Base-by-base conservation (phyloP, 1,284 basidiomycete species). In the Vanrija sp. region DNA sequence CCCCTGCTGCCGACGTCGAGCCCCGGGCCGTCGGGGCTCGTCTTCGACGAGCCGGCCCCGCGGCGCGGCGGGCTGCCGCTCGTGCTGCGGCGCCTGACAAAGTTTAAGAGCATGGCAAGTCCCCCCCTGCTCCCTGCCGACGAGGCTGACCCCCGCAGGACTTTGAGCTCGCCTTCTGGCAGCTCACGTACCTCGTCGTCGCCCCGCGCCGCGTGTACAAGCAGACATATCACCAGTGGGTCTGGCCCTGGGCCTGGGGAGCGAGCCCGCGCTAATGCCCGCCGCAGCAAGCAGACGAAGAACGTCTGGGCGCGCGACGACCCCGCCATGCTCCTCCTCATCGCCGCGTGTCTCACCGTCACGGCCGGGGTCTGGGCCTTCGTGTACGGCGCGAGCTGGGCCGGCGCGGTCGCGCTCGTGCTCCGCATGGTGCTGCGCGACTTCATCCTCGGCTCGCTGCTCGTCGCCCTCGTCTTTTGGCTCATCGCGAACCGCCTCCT, bases 261-360 rank as follows among this genome's bases (percentile, higher is more conserved):
- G n/a, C n/a, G n/a, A n/a, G n/a, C n/a, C n/a, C 12, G 35, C 7
- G 10, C 22, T 19, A 45, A 18, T 47, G 45, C n/a, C n/a, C n/a
- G 45, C 43, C 51, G n/a, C 47, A 49, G 64, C 51, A 73, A 76
- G 89, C 90, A 96, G 79, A 97, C 93, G n/a, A 96, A 96, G 81
- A 96, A 97, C 72, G 89, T 88, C 6, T 96, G 93, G 92, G 90
- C 92, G 22, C 80, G 93, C 72, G 93, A 97, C 73, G 92, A 96
- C 71, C 93, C 93, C 18, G 92, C 93, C 14, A 92, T 95, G 64
- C 80, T 95, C 36, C 81, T 95, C 42, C 81, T 96, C 46, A 85
- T 95, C 49, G 82, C 84, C 27, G 87, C 82, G 39, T 89, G 85
- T 71, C 19, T 50, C 53, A 3, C 68, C 88, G 89, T 85, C 2